These are phyloP conservation scores for Boletus rex-veris DNA, from an alignment of 768 basidiomycete genomes.

Conservation along the genomic window DNA sequence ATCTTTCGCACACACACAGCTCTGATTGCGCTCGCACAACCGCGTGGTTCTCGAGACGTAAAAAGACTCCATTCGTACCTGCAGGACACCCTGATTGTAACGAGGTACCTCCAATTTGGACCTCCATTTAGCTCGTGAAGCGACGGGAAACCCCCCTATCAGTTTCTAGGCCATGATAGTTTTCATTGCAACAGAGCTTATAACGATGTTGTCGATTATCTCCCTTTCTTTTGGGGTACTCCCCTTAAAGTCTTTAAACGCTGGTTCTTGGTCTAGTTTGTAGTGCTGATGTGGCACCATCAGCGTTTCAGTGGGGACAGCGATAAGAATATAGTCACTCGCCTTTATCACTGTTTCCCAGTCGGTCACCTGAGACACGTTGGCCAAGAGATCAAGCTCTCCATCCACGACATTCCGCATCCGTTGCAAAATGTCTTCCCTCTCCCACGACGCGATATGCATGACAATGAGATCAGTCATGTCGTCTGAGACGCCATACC, in stretches of 20 bases:
- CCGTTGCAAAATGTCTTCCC: slow-evolving; percentile 41
- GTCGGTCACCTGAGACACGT: slow-evolving; percentile 53
- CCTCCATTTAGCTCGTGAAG: no score
- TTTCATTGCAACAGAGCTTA: slow-evolving; percentile 82
- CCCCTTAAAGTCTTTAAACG: slow-evolving; percentile 34
- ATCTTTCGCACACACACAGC: not conserved
- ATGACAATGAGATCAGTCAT: slow-evolving; percentile 71
- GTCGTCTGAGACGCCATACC: slow-evolving; percentile 76
- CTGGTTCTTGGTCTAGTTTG: slow-evolving; percentile 60
- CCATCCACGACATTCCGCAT: slow-evolving; percentile 64
- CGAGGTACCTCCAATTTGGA: no score
- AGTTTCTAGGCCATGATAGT: slow-evolving; percentile 39
- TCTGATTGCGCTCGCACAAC: no score
- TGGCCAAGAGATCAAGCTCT: slow-evolving; percentile 43
- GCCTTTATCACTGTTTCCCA: slow-evolving; percentile 78
- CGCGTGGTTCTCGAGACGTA: not conserved
- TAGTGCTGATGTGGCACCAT: slow-evolving; percentile 47
- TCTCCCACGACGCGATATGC: slow-evolving; percentile 47
- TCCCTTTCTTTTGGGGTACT: slow-evolving; percentile 35
- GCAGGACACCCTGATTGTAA: no score
- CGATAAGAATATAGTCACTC: slow-evolving; percentile 9
- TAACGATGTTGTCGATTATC: slow-evolving; percentile 61
- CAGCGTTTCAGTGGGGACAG: not conserved
- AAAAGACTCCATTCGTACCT: not conserved
- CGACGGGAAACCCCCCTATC: no score